Conservation (phyloP, 306 rosid species). For the Malus asiatica region DNA sequence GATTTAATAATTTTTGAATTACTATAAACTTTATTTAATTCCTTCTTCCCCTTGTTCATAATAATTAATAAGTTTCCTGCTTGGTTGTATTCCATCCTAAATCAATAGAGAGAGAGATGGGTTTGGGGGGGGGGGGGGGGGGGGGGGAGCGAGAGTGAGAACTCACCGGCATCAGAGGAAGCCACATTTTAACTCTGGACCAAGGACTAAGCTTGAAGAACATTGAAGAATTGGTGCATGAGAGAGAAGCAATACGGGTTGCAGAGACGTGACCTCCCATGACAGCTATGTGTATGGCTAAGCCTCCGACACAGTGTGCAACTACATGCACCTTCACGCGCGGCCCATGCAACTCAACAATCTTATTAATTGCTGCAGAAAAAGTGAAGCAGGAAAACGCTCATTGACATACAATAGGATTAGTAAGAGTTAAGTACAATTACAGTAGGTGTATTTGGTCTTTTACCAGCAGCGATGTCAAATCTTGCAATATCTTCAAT, state of each 20-base stretch:
- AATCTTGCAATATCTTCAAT: slow-evolving; percentile 31
- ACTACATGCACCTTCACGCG: slow-evolving; percentile 21
- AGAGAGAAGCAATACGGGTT: slow-evolving; percentile 23
- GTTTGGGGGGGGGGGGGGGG: too few relatives aligned
- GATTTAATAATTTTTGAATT: too few relatives aligned
- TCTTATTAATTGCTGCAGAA: slow-evolving; percentile 24
- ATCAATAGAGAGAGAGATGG: not conserved
- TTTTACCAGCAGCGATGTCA: slow-evolving; percentile 35
- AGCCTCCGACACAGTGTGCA: slow-evolving; percentile 36
- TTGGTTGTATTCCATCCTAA: not conserved
- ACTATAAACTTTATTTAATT: not conserved
- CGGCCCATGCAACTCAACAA: slow-evolving; percentile 20
- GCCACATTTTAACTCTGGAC: slow-evolving; percentile 31
- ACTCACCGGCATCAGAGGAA: slow-evolving; percentile 26
- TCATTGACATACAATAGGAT: not conserved
- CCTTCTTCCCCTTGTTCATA: not conserved
- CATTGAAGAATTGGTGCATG: slow-evolving; percentile 37
- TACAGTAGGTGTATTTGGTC: not conserved
- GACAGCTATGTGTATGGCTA: slow-evolving; percentile 27
- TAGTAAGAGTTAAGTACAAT: not conserved
- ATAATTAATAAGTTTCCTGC: not conserved
- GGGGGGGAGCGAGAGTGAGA: not conserved
- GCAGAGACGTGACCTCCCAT: slow-evolving; percentile 32
- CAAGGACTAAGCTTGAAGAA: slow-evolving; percentile 23
- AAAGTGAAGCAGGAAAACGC: not conserved